Evolutionary conservation across 2,329 filamentous ascomycete genomes (phyloP).

Genomic region (Trichoderma sp.): DNA sequence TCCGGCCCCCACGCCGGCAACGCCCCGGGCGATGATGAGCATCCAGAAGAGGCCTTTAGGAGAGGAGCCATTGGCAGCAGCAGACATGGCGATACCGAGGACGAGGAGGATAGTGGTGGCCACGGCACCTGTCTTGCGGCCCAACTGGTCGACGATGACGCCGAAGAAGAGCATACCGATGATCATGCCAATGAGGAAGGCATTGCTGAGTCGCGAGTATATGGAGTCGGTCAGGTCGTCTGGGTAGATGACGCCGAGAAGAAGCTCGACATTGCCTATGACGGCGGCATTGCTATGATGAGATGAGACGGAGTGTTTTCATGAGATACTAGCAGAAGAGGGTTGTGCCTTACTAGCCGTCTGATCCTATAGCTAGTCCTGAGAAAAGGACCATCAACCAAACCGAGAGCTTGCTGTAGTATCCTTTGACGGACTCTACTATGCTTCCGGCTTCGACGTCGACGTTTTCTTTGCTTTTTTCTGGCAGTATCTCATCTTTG

Average conservation of each 20-base stretch:
- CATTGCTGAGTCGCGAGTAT: constrained; percentile 52
- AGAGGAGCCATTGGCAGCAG: constrained; percentile 41
- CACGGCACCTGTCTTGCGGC: constrained; percentile 47
- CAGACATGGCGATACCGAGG: constrained; percentile 44
- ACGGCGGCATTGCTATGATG: constrained; percentile 39
- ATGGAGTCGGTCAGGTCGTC: constrained; percentile 41
- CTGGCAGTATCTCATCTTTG: background rate
- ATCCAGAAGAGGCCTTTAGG: constrained; percentile 48
- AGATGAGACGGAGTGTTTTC: background rate
- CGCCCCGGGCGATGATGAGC: constrained; percentile 42
- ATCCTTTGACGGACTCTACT: constrained; percentile 23
- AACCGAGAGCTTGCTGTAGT: constrained; percentile 40
- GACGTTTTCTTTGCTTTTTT: constrained; percentile 3
- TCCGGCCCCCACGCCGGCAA: constrained; percentile 44
- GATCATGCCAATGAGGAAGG: constrained; percentile 54
- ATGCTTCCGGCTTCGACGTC: constrained; percentile 23
- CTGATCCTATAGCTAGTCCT: constrained; percentile 45
- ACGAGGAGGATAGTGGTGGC: constrained; percentile 46
- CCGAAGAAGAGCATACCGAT: constrained; percentile 55
- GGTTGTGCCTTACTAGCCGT: constrained; percentile 37
- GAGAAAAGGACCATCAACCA: constrained; percentile 45
- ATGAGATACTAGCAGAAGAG: background rate
- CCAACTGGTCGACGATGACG: constrained; percentile 46
- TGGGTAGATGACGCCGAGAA: constrained; percentile 42
- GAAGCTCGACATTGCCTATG: constrained; percentile 43